Base-by-base conservation (phyloP, 495 filamentous ascomycete genomes). In the Penicillium robsamsonii region DNA sequence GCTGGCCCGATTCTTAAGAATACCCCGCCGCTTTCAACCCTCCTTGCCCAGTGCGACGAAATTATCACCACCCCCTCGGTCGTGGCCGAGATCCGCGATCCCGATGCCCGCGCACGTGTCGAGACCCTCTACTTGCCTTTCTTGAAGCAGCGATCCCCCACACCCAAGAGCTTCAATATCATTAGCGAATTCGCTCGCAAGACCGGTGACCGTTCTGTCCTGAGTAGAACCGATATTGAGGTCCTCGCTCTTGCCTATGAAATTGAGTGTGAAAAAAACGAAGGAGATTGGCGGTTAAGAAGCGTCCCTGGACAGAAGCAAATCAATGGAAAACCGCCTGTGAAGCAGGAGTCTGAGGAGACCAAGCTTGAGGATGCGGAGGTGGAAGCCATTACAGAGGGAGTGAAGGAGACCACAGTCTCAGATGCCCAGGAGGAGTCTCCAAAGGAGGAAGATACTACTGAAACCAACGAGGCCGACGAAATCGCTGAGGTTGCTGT, bases 171-270 rank as follows among this genome's bases (percentile, higher is more conserved):
- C 59, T 70, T 96, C 54, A 85, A 86, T 58, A 73, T 89, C 50
- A 77, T 96, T n/a, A 85, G 82, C 50, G 86, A 91, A 56, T 96
- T 97, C 71, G 89, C 92, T 47, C 83, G 86, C 41, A 90, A 85
- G 71, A 97, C 94, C 1, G 94, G 94, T 55, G 94, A 99, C 66
- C 82, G 89, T 38, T 80, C 87, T 27, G 91, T 96, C 4, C 74
- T 99, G 41, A 96, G 91, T 70, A 84, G 80, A 65, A 86, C 90
- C 5, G 94, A 99, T 85, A 75, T 97, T 43, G 85, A 93, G 57
- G 78, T 97, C 33, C 76, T 97, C 60, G 94, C 93, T 5, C 77
- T 99, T 30, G 87, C 91, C 4, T 97, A 96, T 65, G 94, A 98
- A 65, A 63, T 97, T 13, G 91, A 96, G 60, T 84, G 89, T 57